Conservation (phyloP, 2,329 filamentous ascomycete genomes). For the Epichloe brachyelytri region DNA sequence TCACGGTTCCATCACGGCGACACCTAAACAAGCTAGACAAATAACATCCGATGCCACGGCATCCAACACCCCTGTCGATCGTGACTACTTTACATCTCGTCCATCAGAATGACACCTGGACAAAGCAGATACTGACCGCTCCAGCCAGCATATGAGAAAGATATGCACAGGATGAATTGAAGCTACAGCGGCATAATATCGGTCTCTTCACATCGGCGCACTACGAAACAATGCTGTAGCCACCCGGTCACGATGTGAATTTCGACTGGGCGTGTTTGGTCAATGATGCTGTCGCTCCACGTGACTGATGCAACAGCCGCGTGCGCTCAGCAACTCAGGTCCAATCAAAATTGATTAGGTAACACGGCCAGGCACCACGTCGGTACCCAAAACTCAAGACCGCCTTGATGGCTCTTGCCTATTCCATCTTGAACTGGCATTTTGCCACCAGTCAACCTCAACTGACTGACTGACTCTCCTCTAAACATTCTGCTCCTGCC, state of each 20-base stretch:
- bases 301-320: not conserved
- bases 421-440: conserved; percentile 3
- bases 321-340: not conserved
- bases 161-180: too few species aligned
- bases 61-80: too few species aligned
- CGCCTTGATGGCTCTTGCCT: not conserved
- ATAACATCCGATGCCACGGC: too few species aligned
- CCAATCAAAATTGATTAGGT: conserved; percentile 6
- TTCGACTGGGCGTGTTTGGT: not conserved
- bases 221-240: not conserved
- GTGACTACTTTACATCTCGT: too few species aligned
- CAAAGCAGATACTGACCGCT: too few species aligned
- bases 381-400: conserved; percentile 7
- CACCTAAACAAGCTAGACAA: too few species aligned
- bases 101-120: too few species aligned
- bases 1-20: too few species aligned
- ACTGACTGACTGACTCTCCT: not conserved
- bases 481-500: not conserved
- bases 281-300: not conserved
- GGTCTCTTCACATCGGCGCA: too few species aligned
- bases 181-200: too few species aligned
- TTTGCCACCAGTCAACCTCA: conserved; percentile 4
- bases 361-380: conserved; percentile 4
- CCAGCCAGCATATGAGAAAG: too few species aligned
- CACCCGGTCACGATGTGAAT: not conserved